Evolutionary conservation across 129 eudicot species (phyloP), one percentile per base, ranked within the genome.

Genomic region (Cynara cardunculus): DNA sequence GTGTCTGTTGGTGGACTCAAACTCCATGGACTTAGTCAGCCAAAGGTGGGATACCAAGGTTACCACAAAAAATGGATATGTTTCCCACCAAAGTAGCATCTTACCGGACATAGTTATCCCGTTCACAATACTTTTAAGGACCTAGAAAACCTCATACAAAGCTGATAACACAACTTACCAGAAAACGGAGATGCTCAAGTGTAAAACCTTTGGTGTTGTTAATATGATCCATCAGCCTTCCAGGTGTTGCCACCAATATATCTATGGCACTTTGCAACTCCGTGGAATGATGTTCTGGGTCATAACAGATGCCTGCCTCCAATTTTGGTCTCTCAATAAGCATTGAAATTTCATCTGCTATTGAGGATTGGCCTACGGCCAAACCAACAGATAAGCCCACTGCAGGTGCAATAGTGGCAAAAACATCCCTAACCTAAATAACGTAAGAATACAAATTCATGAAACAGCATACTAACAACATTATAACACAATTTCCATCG

Each of bases 301-400:
- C 97, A 81, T 79, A 91, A 81, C 91, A 91, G 10, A 89, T 79
- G 37, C 96, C 92, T 69, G 93, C 81, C 73, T 87, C 96, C 69
- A 80, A 46, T 70, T 78, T 92, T 0, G 97, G 96, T 80, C 87
- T 90, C 85, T 87, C 83, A 19, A 92, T 83, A 34, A 94, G 96
- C 85, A 75, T 75, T 49, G 94, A 84, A 49, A 91, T 89, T 83
- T 92, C 98, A 25, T 92, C 98, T 65, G 98, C 81, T 83, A 94
- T 88, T n/a, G 97, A 94, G 75, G 98, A 94, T 78, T 91, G 98
- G 12, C 98, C 98, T 35, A 94, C 98, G 32, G 96, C 98, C 81
- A 92, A 86, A 69, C 96, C 98, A 84, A 92, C 98, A 6, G 96
- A 91, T 78, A 94, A 87, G 59, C 98, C 98, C 70, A 92, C 94